phyloP scores from a whole-genome alignment of 2,329 filamentous ascomycete species.

The Xylariaceae sp. region DNA sequence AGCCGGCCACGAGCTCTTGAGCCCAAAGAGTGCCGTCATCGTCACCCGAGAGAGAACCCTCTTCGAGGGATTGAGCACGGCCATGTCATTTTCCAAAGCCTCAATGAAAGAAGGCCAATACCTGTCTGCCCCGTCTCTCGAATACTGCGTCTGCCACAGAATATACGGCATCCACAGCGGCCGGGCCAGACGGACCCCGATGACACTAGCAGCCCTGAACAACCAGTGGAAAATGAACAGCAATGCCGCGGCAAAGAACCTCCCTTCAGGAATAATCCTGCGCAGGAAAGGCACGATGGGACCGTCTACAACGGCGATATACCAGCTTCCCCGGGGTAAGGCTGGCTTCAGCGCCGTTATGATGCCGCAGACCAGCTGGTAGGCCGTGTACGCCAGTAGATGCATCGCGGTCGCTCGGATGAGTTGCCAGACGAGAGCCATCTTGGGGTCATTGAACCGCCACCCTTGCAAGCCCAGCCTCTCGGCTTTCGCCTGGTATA shows the following conservation, averaged over 20 bases:
- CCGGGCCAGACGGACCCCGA: slow-evolving; percentile 3
- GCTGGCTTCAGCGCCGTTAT: background rate
- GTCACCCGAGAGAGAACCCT: slow-evolving; percentile 15
- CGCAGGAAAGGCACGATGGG: slow-evolving; percentile 1
- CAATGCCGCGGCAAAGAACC: slow-evolving; percentile 10
- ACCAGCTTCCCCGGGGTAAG: background rate
- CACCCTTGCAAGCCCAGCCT: slow-evolving; percentile 14
- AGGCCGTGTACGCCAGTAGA: slow-evolving; percentile 27
- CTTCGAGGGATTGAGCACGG: slow-evolving; percentile 17
- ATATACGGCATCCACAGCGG: slow-evolving; percentile 22
- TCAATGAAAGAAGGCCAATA: slow-evolving; percentile 9
- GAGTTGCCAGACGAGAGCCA: slow-evolving; percentile 18
- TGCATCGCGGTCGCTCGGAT: slow-evolving; percentile 27
- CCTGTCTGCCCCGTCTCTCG: background rate
- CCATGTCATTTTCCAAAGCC: slow-evolving; percentile 16
- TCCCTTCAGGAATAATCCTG: slow-evolving; percentile 5
- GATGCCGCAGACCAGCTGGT: slow-evolving; percentile 23
- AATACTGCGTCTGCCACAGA: slow-evolving; percentile 21
- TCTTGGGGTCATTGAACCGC: slow-evolving; percentile 14
- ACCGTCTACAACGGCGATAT: background rate
- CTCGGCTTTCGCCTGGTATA: slow-evolving; percentile 23
- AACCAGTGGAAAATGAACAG: slow-evolving; percentile 19
- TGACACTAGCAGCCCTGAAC: slow-evolving; percentile 8
- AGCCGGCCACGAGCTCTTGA: slow-evolving; percentile 28
- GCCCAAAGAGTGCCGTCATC: slow-evolving; percentile 26